Base-by-base conservation (phyloP, 1,139 yeast species). In the Candida sanyaensis region DNA sequence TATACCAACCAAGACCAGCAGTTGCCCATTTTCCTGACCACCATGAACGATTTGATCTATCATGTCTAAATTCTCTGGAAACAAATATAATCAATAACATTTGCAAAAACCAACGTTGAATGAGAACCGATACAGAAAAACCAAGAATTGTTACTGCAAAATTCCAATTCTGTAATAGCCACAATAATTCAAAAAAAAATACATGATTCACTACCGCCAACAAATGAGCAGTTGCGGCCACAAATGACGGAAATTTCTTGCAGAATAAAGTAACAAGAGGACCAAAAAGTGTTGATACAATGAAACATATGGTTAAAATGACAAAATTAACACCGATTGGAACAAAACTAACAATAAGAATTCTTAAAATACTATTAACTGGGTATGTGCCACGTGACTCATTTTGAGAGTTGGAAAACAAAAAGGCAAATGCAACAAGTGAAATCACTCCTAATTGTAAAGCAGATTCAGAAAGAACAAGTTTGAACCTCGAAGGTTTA, bases 1-100 rank as follows among this genome's bases (percentile, higher is more conserved):
- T 63, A 39, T 69, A 62, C 76, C 78, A 75, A 0, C 85, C 84
- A 11, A 81, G 61, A 0, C 80, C 81, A 0, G 84, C 72, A 0
- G 73, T 70, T 4, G 77, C 53, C 88, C 88, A 83, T 53, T 75
- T 78, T 0, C 88, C 88, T 3, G 86, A 79, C 88, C 88, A 83
- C 88, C 87, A 83, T 0, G 86, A 81, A 42, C 68, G 65, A 51
- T 81, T 83, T 0, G 80, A 62, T 47, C 71, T 68, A 49, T 78
- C 83, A 48, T 77, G 78, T 43, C 71, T 69, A 46, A 75, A 71
- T 54, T 83, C 88, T 42, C 79, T 71, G 2, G 80, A 73, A 37
- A 81, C 61, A 10, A 80, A 63, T 1, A 70, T 41, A 0, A 73
- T 65, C 1, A 69, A 73, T 1, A 75, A 48, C 1, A 71, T 43